Base-by-base conservation (phyloP, 2,329 filamentous ascomycete species). In the Fusarium chuoi region DNA sequence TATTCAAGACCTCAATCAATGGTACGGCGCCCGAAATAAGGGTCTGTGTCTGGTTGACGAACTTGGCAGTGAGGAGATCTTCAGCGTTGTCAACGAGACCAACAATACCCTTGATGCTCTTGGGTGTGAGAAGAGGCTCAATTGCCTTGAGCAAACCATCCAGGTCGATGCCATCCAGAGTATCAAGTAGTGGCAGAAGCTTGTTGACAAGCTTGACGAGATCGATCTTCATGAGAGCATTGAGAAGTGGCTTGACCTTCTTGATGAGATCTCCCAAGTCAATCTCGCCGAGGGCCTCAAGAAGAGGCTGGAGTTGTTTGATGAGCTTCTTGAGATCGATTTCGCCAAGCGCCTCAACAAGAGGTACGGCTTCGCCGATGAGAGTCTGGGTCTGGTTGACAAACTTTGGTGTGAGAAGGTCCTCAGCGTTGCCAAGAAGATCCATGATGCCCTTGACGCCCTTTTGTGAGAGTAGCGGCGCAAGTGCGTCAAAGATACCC, bases 11-110 rank as follows among this genome's bases (percentile, higher is more conserved):
- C 6, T 74, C 75, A 35, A 85, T 72, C 14, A 85, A 75, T 1
- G 83, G 83, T 15, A 81, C 81, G 1, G 82, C 83, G 5, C 80
- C 83, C 12, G 77, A 77, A 24, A 84, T 80, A 26, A 84, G 79
- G 0, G 79, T 82, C 14, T 84, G 81, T 0, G 83, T 85, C 51
- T 84, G 79, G 56, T 84, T 83, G 74, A 85, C 83, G 52, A 85
- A 84, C 18, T 80, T 79, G 51, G 65, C 62, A 1, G 79, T 84
- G 33, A 84, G 78, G 3, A 84, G 77, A n/a, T 79, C 75, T 62
- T 84, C 82, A 0, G 82, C 83, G 46, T 84, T 84, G 26, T 70
- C 78, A 3, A 83, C 75, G 0, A 83, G 77, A 7, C 82, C 81
- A 5, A 83, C 68, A 10, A 85, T 67, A 10, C 82, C 83, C 61